Evolutionary conservation across 2,329 filamentous ascomycete genomes (phyloP), one percentile per base, ranked within the genome.

Genomic region (Elsinoe arachidis): DNA sequence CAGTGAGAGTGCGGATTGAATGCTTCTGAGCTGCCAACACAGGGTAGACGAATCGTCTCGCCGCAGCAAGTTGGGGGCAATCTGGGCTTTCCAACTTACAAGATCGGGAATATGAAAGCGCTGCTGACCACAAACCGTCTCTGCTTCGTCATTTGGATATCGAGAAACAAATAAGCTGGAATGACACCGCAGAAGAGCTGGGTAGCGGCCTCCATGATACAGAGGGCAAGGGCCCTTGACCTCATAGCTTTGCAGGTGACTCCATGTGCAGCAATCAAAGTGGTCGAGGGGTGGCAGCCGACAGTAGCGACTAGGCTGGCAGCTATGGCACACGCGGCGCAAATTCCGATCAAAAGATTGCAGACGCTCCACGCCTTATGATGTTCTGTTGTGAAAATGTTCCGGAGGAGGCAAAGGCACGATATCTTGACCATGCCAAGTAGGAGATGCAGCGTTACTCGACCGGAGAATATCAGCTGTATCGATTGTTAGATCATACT

Each of bases 321-420:
- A 5, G 37, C 53, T 9, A 55, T 23, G 12, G 37, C 53, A 19
- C 53, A 55, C 5, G 15, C 15, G 2, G 41, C 41, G n/a, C 38
- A 55, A 6, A 55, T 44, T 14, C 38, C 30, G 34, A 55, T 55
- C 15, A 55, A 38, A 3, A 44, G n/a, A 19, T 55, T 55, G 53
- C 53, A 55, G 37, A 55, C 26, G 6, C n/a, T 55, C 53, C 53
- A 55, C 10, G 53, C 53, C n/a, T 55, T 55, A 2, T 30, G 37
- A 17, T 44, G 37, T 7, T 55, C 53, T 5, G 7, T 14, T 4
- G 53, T 55, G 38, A 55, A 44, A n/a, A 55, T 39, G n/a, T 55
- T 55, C 30, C 38, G 14, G 14, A 55, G 21, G 3, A 55, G 19
- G 53, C 19, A 17, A 4, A 55, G 38, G 19, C 37, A 44, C 10